Percentiles rank a stretch among this genome's conserved stretches.
Evolutionary conservation across 2,329 filamentous ascomycete species (phyloP).

Genomic region (Fusarium albidum): DNA sequence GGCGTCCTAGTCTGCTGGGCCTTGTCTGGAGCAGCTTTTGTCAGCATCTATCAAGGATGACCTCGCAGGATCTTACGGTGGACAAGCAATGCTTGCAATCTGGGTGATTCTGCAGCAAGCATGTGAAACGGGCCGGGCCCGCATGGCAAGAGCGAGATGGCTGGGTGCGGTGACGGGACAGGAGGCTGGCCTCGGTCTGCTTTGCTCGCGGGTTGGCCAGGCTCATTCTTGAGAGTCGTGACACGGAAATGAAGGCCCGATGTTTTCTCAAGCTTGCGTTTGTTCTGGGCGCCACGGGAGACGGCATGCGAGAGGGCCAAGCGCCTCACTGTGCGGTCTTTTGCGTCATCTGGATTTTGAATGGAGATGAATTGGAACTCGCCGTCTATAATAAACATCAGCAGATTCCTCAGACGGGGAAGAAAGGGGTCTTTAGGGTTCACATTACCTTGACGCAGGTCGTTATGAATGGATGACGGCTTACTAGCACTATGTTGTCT

Average conservation of each 20-base stretch:
- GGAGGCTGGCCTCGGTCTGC: fast-evolving
- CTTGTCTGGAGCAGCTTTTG: constrained; percentile 20
- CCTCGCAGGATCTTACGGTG: constrained; percentile 6
- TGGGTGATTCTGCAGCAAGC: constrained; percentile 15
- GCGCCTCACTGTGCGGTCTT: constrained; percentile 6
- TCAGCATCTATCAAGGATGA: not conserved
- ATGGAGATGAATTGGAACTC: constrained; percentile 29
- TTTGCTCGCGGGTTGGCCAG: fast-evolving
- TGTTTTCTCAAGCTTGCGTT: constrained; percentile 16
- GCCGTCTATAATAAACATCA: constrained; percentile 2
- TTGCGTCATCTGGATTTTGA: not conserved
- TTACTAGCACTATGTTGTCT: too few species aligned
- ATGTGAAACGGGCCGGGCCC: constrained; percentile 22
- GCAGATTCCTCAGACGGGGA: not conserved
- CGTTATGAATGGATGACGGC: too few species aligned
- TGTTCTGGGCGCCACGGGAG: constrained; percentile 17
- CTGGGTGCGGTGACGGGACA: not conserved
- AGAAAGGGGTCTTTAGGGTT: too few species aligned
- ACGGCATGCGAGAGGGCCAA: constrained; percentile 33
- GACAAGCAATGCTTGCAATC: constrained; percentile 15
- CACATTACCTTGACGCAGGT: too few species aligned
- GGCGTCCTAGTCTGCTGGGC: constrained; percentile 42
- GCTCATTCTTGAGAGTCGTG: not conserved
- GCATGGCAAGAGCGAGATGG: not conserved
- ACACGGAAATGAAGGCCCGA: constrained; percentile 20